Evolutionary conservation across 441 rosid genomes (phyloP).

Genomic region (Aquilaria agallochum): DNA sequence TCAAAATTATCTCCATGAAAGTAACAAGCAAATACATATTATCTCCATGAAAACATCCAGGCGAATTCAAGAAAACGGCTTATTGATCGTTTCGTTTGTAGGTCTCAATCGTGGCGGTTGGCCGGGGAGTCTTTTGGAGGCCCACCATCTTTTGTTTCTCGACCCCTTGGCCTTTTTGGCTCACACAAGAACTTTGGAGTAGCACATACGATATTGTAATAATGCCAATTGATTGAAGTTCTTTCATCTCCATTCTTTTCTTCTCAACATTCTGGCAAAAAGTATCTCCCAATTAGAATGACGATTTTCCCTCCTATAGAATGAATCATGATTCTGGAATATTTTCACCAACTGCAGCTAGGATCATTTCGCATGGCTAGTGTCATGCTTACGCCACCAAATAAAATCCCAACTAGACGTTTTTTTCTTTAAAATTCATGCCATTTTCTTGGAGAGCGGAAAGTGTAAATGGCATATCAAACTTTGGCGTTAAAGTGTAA

Average conservation of each 20-base stretch:
- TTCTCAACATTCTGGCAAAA: not conserved
- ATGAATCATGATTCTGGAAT: not conserved
- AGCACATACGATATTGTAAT: constrained; percentile 1
- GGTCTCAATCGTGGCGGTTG: constrained; percentile 31
- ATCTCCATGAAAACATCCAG: no score
- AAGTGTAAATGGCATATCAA: no score
- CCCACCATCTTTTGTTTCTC: constrained; percentile 6
- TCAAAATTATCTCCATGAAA: no score
- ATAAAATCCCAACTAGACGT: no score
- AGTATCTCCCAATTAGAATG: not conserved
- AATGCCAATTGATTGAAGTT: constrained; percentile 2
- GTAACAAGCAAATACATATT: no score
- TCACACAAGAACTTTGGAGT: not conserved
- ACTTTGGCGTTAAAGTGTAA: no score
- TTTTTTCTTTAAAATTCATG: no score
- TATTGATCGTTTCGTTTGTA: constrained; percentile 14
- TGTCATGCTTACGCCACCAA: not conserved
- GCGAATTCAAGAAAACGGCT: no score
- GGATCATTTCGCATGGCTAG: not conserved
- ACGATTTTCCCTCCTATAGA: not conserved
- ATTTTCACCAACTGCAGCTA: not conserved
- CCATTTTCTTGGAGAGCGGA: no score
- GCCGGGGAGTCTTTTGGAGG: constrained; percentile 16
- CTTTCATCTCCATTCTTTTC: not conserved
- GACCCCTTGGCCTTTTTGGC: not conserved